These are phyloP conservation scores for Coniella lustricola DNA, from an alignment of 2,329 filamentous ascomycete species.

Conservation along the genomic window DNA sequence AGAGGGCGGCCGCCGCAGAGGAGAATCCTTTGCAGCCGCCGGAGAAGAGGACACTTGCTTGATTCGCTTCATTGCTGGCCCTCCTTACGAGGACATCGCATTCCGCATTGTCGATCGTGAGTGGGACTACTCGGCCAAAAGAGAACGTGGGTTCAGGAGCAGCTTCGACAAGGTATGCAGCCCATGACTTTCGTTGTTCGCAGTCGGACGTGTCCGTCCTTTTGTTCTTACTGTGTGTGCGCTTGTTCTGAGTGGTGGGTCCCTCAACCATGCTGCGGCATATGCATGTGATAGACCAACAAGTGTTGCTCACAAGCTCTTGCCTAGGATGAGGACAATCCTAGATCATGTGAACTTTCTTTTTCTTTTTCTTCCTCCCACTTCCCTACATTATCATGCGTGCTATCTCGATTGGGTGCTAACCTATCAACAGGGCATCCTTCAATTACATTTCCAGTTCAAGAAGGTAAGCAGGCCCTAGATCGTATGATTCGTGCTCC, in stretches of 20 bases:
- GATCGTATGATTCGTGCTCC: not conserved
- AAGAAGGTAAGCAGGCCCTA: slow-evolving; percentile 65
- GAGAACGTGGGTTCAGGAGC: slow-evolving; percentile 89
- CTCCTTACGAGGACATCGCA: slow-evolving; percentile 93
- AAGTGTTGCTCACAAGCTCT: not conserved
- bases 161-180: slow-evolving; percentile 88
- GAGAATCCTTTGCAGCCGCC: slow-evolving; percentile 86
- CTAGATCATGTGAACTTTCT: no score
- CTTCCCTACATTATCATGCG: not conserved
- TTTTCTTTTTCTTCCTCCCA: no score
- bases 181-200: slow-evolving; percentile 9
- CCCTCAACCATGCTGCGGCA: no score
- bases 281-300: not conserved
- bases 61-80: slow-evolving; percentile 90
- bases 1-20: slow-evolving; percentile 80
- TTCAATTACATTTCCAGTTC: slow-evolving; percentile 97
- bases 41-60: slow-evolving; percentile 96
- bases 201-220: not conserved
- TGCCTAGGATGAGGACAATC: not conserved
- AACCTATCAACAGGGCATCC: slow-evolving; percentile 59
- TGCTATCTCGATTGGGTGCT: slow-evolving; percentile 11
- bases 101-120: slow-evolving; percentile 97
- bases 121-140: slow-evolving; percentile 97
- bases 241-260: not conserved
- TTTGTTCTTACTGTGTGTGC: slow-evolving; percentile 16